Evolutionary conservation across 2,329 filamentous ascomycete genomes (phyloP), one percentile per base, ranked within the genome.

Genomic region (Aaosphaeria pasadenensis): DNA sequence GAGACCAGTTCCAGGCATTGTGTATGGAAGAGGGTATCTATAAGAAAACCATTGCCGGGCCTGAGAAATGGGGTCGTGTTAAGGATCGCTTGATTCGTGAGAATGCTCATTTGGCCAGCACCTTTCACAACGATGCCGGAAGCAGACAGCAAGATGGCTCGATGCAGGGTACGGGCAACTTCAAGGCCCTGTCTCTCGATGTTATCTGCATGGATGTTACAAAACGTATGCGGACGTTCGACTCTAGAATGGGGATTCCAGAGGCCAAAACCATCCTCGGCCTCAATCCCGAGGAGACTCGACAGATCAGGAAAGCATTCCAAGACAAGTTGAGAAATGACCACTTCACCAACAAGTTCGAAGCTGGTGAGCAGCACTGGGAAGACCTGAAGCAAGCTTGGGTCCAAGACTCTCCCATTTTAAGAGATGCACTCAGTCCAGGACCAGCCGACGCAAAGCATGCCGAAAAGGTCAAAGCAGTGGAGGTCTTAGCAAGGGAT

Each of bases 191-290:
- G 41, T 87, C 88, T 0, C 73, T 95, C 5, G 89, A 95, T 64
- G 81, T 90, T 41, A 85, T 95, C 28, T 91, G 87, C 62, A 86
- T 83, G 30, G 88, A 92, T 70, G 87, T 92, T 30, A 91, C 88
- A 1, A 94, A 94, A 70, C 78, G 87, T 17, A 85, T 91, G 76
- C 82, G 89, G 59, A 82, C 74, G 9, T 65, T 83, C 48, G 81
- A 84, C 43, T 78, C 76, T 32, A 77, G 81, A n/a, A 84, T 92
- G 79, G 85, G 83, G 1, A 80, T 92, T 40, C 79, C 83, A 1
- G 85, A 91, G 49, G 88, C 87, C 4, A 91, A 90, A 66, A 88
- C 87, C 62, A 74, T 79, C 30, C 76, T 90, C 42, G 83, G 83
- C 30, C 75, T 90, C 55, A 88, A 87, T 51, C 82, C 85, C 5